Base-by-base conservation (phyloP, 176 grass and related monocot genomes). In the Juncus inflexus region DNA sequence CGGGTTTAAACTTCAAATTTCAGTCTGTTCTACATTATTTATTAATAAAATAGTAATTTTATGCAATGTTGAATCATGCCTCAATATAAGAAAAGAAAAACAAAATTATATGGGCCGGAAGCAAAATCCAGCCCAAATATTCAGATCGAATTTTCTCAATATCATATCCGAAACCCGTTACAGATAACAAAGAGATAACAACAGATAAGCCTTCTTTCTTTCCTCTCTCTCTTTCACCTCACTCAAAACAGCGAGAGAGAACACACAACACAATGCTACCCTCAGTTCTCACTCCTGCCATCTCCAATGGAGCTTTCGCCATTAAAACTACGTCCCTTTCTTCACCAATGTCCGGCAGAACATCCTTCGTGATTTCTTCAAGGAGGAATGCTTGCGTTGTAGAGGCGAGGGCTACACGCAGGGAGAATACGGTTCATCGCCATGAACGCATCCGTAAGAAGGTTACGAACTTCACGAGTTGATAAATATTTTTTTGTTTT, bases 371-470 rank as follows among this genome's bases (percentile, higher is more conserved):
- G 19, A 28, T 35, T 2, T 66, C 64, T 14, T 49, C 60, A 2
- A 68, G 66, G 60, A 56, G 65, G 74, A n/a, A 50, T 2, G 3
- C 70, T 40, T 78, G 79, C 6, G 76, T 78, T 42, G 63, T 85
- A 56, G 79, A 65, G 62, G 84, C 72, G 6, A 83, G 86, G 74
- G 87, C 79, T 59, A 91, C 82, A 65, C 66, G 84, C 58, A 81
- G 86, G 66, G 87, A 72, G 54, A 79, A 91, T 73, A 87, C 79
- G 74, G 79, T 74, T 60, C 67, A 74, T 6, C 92, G 91, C 73
- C 91, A 96, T 49, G 79, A 71, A 53, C 77, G 87, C 70, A 58
- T 91, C 77, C 91, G 87, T 45, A 96, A 88, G 87, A 96, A 96
- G 87, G 91, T 86, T 61, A 15, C 4, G 19, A 10, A 4, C 13